Base-by-base conservation (phyloP, 179 eudicot genomes). In the Kewa caespitosa region DNA sequence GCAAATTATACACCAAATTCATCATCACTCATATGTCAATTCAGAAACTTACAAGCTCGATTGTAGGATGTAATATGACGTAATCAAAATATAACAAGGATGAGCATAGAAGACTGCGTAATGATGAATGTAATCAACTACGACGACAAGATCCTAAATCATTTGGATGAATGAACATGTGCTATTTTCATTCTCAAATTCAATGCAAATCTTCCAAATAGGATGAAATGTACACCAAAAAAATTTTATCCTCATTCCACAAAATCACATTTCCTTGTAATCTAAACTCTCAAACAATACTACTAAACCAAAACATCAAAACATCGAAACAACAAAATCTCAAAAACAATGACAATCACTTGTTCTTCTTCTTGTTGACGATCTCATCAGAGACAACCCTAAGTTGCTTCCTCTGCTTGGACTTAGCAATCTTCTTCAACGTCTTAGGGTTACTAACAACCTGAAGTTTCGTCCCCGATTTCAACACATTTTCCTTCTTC, bases 361-460 rank as follows among this genome's bases (percentile, higher is more conserved):
- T 4, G 25, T n/a, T 60, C 17, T 67, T 55, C 8, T 72, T 50
- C 31, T 84, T 85, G 80, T 38, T 86, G 39, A 92, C 38, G 46
- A 92, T 32, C 78, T 87, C 82, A 85, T 94, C 97, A 75, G 98
- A 78, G 10, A 92, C 89, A 70, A 89, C 89, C 89, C 87, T 92
- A 62, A 94, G 92, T 13, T 73, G 84, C 86, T 94, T 94, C 72
- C 87, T 74, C 73, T 90, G 83, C 84, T 89, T 92, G 0, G 92
- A 88, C 34, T 92, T 90, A 1, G 96, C 89, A 74, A 94, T 83
- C 94, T 90, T 90, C 93, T 92, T 84, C 0, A 92, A 82, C 0
- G 98, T 92, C 42, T 89, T 92, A 13, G 97, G 98, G 50, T 94
- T 94, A 0, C 92, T 81, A 50, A 94, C 86, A 85, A 79, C 85